These are phyloP conservation scores for Raphidocelis subcapitata DNA, from an alignment of 139 green algal species.

Conservation along the genomic window DNA sequence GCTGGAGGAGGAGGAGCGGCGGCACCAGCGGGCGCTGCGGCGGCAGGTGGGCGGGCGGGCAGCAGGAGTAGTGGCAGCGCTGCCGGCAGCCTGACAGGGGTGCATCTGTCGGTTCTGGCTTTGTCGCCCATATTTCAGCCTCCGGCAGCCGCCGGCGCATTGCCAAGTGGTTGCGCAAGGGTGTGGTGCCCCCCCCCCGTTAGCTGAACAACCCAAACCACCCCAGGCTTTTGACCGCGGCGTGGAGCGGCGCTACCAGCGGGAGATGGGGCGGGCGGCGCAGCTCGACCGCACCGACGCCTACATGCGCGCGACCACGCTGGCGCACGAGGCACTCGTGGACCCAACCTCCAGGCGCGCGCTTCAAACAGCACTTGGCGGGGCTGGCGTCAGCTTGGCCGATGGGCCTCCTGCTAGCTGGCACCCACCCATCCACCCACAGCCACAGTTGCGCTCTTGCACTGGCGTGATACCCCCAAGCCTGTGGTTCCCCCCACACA, in stretches of 20 bases:
- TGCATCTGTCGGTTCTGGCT: neutral
- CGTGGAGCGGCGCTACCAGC: conserved; percentile 43
- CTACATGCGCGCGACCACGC: conserved; percentile 57
- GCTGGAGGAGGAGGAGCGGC: conserved; percentile 50
- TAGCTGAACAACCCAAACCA: neutral
- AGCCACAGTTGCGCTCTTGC: no score
- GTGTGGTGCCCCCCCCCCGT: neutral
- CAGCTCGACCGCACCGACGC: conserved; percentile 37
- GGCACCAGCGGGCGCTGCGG: conserved; percentile 21
- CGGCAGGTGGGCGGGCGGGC: conserved; percentile 6
- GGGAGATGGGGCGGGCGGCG: conserved; percentile 49
- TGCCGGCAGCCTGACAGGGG: neutral
- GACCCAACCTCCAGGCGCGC: conserved; percentile 44
- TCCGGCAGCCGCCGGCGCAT: neutral
- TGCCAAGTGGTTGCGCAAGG: neutral
- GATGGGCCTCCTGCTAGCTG: no score
- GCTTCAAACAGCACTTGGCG: no score
- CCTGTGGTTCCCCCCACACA: no score
- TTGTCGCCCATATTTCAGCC: neutral
- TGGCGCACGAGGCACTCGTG: conserved; percentile 31
- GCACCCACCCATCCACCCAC: no score
- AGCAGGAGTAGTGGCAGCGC: neutral
- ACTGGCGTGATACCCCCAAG: no score
- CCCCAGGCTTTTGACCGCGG: neutral
- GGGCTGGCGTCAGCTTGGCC: no score